Base-by-base conservation (phyloP, 2,329 filamentous ascomycete genomes). In the Ustulina deusta region DNA sequence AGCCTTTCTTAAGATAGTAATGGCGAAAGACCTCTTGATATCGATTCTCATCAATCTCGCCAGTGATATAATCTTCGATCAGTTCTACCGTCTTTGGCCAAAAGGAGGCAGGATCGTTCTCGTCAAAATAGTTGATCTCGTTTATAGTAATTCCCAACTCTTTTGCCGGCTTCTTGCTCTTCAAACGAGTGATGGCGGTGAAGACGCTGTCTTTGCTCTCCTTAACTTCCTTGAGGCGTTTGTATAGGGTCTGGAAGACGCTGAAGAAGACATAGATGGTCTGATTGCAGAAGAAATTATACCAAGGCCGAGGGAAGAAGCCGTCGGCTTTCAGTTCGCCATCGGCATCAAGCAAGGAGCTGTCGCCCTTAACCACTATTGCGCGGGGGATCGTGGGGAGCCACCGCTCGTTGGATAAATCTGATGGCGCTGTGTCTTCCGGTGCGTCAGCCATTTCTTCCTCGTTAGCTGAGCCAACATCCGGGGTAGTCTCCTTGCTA, bases 201-300 rank as follows among this genome's bases (percentile, higher is more conserved):
- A 88, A 85, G 10, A 97, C 94, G 51, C 90, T 87, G 2, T 87
- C 85, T 74, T 92, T 91, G 76, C 91, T 91, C 66, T 90, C 85
- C 82, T 98, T 98, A 79, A 98, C 89, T 68, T 92, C 91, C 70
- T 91, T 85, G 15, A 99, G 85, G 46, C 96, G 90, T 75, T 90
- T 89, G 81, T 97, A 98, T 5, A 99, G 84, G n/a, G 91, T 92
- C 77, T 97, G 90, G 78, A 99, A 96, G 69, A 97, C 90, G 73
- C 91, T 93, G 83, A 99, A 92, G 85, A 99, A 98, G 80, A 96
- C 94, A 78, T 94, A 97, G 67, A 99, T 91, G 3, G 91, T 93
- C 74, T 93, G 88, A 79, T 97, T 98, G 78, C 91, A 91, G 82
- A 97, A 99, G 78, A 98, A 89, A 77, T 95, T 95, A 83, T 93